phyloP scores from a whole-genome alignment of 805 yeast species.

The Tetrapisispora nanseiensis region DNA sequence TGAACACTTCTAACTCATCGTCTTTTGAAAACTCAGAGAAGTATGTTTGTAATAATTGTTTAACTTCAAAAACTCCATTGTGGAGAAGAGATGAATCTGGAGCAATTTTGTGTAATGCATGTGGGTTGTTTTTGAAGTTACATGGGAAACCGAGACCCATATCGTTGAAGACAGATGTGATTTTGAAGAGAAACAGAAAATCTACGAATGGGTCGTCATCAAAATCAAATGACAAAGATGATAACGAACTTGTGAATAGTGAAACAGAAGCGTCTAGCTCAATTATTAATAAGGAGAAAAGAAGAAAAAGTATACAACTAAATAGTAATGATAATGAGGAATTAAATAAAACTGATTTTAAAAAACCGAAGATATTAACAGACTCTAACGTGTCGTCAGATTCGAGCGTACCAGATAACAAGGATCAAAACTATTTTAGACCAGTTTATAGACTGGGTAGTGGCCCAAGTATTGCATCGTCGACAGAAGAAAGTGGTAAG shows the following conservation, averaged over 20 bases:
- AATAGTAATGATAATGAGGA: not conserved
- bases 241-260: not conserved
- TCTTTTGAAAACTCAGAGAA: not conserved
- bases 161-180: slow-evolving; percentile 81
- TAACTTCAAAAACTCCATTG: slow-evolving; percentile 85
- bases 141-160: slow-evolving; percentile 93
- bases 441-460: too few relatives aligned
- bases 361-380: too few relatives aligned
- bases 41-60: slow-evolving; percentile 81
- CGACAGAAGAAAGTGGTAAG: too few relatives aligned
- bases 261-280: not conserved
- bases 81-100: slow-evolving; percentile 95
- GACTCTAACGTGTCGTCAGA: too few relatives aligned
- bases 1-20: not conserved
- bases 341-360: too few relatives aligned
- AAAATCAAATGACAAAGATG: not conserved
- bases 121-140: slow-evolving; percentile 79
- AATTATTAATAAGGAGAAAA: not conserved
- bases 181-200: slow-evolving; percentile 81
- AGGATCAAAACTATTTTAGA: too few relatives aligned
- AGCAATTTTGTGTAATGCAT: slow-evolving; percentile 86
- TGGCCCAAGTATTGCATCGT: too few relatives aligned
- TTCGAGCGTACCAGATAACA: too few relatives aligned
- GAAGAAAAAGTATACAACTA: too few relatives aligned
- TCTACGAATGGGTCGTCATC: slow-evolving; percentile 14